Evolutionary conservation across 2,329 filamentous ascomycete species (phyloP), one percentile per base, ranked within the genome.

Genomic region (Colletotrichum higginsianum): DNA sequence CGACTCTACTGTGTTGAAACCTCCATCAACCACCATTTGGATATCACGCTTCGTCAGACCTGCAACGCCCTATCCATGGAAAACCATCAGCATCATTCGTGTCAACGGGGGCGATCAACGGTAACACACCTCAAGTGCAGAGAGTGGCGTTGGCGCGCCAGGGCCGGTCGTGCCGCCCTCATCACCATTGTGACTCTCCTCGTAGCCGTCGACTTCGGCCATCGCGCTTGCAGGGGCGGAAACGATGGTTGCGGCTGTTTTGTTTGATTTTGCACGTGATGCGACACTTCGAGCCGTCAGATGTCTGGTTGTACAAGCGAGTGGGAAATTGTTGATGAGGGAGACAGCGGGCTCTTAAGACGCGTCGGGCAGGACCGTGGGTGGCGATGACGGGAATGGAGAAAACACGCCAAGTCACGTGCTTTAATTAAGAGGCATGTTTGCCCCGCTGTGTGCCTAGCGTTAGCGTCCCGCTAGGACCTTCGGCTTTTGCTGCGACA

Each of bases 31-130:
- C 26, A 99, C 90, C 49, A 98, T 86, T 80, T 98, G 96, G 76
- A 98, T 97, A 80, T 99, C 96, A 78, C 97, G 91, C 76, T 95
- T 95, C n/a, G 95, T 98, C 75, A 98, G 85, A 16, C 96, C 96
- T 56, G 93, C 91, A 73, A 98, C 86, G 40, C 96, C 96, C 95
- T 98, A 55, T 2, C 7, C 2, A 35, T 11, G 15, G 18, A 13
- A 30, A 3, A 8, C 23, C 8, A 44, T 74, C n/a, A 74, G 65
- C 26, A 55, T 13, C 9, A 6, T 30, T 8, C 18, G 13, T 18
- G 7, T 46, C 61, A 42, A 16, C 13, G 8, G 58, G 21, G n/a
- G 70, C 26, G 18, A 6, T 42, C 18, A 11, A 26, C 6, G 3
- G 8, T 13, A 3, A 73, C 87, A 75, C 87, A 97, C 96, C 88